Conservation (phyloP, 1,139 yeast species). For the Maudiozyma humilis region DNA sequence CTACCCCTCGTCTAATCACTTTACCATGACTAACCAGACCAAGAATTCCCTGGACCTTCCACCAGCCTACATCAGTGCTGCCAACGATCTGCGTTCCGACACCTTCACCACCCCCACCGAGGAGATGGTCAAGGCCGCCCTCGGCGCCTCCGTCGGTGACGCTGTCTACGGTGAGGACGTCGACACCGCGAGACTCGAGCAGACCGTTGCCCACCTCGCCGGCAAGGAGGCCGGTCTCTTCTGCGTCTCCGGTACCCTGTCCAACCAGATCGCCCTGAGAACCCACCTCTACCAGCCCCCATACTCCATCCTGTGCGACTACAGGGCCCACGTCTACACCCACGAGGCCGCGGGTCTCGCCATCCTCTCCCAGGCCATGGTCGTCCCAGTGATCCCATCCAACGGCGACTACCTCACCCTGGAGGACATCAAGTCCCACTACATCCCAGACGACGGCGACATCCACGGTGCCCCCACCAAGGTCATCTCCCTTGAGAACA, state of each 20-base stretch:
- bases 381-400: constrained; percentile 66
- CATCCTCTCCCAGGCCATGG: constrained; percentile 85
- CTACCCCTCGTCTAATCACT: too few relatives aligned
- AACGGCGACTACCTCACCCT: constrained; percentile 71
- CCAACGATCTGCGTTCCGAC: constrained; percentile 69
- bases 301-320: constrained; percentile 72
- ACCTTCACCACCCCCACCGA: constrained; percentile 89
- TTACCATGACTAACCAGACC: constrained; percentile 10
- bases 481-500: constrained; percentile 78
- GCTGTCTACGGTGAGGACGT: constrained; percentile 81
- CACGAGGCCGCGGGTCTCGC: constrained; percentile 92
- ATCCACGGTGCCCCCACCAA: constrained; percentile 86
- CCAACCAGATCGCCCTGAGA: constrained; percentile 81
- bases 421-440: constrained; percentile 62
- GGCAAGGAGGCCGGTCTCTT: constrained; percentile 80
- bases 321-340: constrained; percentile 73
- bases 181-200: constrained; percentile 58
- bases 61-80: constrained; percentile 32
- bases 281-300: constrained; percentile 81
- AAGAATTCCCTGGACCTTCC: constrained; percentile 22
- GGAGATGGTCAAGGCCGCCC: constrained; percentile 59
- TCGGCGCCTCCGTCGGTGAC: constrained; percentile 67
- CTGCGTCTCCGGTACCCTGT: constrained; percentile 88
- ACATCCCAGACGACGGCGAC: constrained; percentile 71
- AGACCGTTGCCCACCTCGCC: constrained; percentile 55